phyloP scores from a whole-genome alignment of 2,329 filamentous ascomycete genomes.

The Spiromastix sp. region DNA sequence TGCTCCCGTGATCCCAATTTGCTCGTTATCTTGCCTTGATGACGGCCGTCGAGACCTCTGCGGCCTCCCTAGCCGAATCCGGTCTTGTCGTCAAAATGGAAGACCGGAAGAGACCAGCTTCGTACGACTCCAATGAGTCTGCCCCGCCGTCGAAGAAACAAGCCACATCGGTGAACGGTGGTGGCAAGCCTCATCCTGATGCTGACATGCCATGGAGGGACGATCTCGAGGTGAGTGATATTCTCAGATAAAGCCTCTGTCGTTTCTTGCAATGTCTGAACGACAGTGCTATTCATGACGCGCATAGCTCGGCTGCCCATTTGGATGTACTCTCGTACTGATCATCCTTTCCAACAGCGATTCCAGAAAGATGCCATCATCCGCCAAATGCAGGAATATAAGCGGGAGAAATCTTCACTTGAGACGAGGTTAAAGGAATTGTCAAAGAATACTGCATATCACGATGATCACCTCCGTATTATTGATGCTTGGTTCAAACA shows the following conservation, averaged over 20 bases:
- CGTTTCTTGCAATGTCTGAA: too few relatives aligned
- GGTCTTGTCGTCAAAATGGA: slow-evolving; percentile 89
- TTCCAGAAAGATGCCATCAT: slow-evolving; percentile 95
- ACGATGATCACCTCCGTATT: slow-evolving; percentile 85
- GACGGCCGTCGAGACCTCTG: slow-evolving; percentile 69
- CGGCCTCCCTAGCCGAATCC: slow-evolving; percentile 64
- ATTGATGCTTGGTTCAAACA: slow-evolving; percentile 93
- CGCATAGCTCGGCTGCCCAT: too few relatives aligned
- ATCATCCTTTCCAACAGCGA: slow-evolving; percentile 44
- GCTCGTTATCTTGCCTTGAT: slow-evolving; percentile 50
- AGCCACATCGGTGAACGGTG: slow-evolving; percentile 60
- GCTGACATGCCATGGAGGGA: slow-evolving; percentile 61
- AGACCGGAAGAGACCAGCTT: slow-evolving; percentile 93
- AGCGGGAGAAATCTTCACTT: slow-evolving; percentile 72
- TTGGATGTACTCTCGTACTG: slow-evolving; percentile 27
- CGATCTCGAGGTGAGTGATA: slow-evolving; percentile 60
- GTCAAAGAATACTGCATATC: slow-evolving; percentile 64
- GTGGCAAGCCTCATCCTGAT: slow-evolving; percentile 52
- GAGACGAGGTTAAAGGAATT: slow-evolving; percentile 74
- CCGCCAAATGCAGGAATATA: slow-evolving; percentile 96
- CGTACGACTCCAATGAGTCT: slow-evolving; percentile 67
- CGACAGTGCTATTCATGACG: too few relatives aligned
- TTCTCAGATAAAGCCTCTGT: neutral
- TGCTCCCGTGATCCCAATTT: slow-evolving; percentile 21
- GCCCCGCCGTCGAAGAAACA: slow-evolving; percentile 88